Conservation (phyloP, 2,329 filamentous ascomycete species). For the Claviceps sp. region DNA sequence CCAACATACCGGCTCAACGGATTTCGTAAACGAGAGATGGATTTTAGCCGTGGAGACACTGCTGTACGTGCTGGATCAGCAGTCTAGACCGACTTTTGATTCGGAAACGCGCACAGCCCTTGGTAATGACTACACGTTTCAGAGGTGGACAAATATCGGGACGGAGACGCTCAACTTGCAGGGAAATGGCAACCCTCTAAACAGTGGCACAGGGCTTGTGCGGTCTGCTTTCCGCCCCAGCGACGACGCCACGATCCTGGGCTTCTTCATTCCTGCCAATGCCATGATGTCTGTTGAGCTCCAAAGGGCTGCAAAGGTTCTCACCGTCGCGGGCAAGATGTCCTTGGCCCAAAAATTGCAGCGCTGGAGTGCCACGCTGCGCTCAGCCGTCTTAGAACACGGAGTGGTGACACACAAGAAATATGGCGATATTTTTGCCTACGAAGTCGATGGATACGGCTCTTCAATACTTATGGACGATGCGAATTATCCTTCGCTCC, state of each 20-base stretch:
- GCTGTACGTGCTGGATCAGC: conserved; percentile 59
- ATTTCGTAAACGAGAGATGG: conserved; percentile 71
- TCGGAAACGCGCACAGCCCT: conserved; percentile 47
- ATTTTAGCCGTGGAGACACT: conserved; percentile 62
- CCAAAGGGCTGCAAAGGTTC: conserved; percentile 54
- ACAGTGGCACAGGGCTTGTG: conserved; percentile 68
- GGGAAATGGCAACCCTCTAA: conserved; percentile 85
- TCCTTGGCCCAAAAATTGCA: conserved; percentile 42
- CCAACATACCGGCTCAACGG: conserved; percentile 60
- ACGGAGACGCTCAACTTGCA: conserved; percentile 79
- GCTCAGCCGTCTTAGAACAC: conserved; percentile 69
- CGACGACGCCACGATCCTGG: conserved; percentile 87
- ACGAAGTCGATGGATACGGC: conserved; percentile 79
- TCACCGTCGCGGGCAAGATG: conserved; percentile 46
- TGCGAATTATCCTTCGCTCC: conserved; percentile 70
- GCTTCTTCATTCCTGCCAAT: conserved; percentile 90
- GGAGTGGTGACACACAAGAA: conserved; percentile 64
- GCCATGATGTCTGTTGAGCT: conserved; percentile 93
- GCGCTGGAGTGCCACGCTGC: conserved; percentile 47
- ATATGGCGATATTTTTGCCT: conserved; percentile 71
- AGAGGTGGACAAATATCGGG: conserved; percentile 62
- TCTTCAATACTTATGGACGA: conserved; percentile 79
- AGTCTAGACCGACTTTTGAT: conserved; percentile 73
- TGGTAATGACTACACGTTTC: conserved; percentile 77
- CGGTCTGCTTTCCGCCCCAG: conserved; percentile 88